Conservation (phyloP, 2,329 filamentous ascomycete species). For the Drechslerella dactyloides region DNA sequence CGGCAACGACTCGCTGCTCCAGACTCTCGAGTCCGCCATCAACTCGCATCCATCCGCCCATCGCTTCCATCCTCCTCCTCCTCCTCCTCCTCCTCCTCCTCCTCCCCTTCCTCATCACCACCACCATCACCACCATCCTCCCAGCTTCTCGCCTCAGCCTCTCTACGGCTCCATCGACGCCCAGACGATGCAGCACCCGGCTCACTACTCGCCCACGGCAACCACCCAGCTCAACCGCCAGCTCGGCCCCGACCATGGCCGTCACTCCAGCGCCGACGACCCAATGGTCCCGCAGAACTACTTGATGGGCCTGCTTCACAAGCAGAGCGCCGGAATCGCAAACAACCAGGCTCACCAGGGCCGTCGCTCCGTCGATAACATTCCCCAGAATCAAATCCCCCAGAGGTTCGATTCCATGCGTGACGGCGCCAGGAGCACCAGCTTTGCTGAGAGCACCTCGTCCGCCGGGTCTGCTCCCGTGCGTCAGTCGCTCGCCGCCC, state of each 20-base stretch:
- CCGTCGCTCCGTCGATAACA: constrained; percentile 44
- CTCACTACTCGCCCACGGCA: constrained; percentile 16
- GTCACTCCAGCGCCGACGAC: constrained; percentile 37
- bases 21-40: constrained; percentile 51
- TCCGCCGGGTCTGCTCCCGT: constrained; percentile 14
- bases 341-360: constrained; percentile 29
- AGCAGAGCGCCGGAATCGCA: constrained; percentile 37
- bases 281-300: constrained; percentile 46
- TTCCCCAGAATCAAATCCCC: constrained; percentile 25
- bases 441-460: constrained; percentile 33
- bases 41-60: constrained; percentile 53
- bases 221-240: constrained; percentile 42
- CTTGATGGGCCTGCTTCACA: constrained; percentile 47
- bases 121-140: constrained; percentile 52
- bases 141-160: constrained; percentile 63
- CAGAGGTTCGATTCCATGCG: constrained; percentile 42
- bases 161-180: constrained; percentile 65
- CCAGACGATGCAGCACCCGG: constrained; percentile 40
- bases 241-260: constrained; percentile 41
- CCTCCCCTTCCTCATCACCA: constrained; percentile 55
- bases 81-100: too few relatives aligned
- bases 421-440: constrained; percentile 43
- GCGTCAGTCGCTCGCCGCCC: constrained; percentile 30
- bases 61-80: constrained; percentile 54
- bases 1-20: constrained; percentile 39